Evolutionary conservation across 192 early-diverging fungal genomes (phyloP), one percentile per base, ranked within the genome.

Genomic region (Helicostylum pulchrum): DNA sequence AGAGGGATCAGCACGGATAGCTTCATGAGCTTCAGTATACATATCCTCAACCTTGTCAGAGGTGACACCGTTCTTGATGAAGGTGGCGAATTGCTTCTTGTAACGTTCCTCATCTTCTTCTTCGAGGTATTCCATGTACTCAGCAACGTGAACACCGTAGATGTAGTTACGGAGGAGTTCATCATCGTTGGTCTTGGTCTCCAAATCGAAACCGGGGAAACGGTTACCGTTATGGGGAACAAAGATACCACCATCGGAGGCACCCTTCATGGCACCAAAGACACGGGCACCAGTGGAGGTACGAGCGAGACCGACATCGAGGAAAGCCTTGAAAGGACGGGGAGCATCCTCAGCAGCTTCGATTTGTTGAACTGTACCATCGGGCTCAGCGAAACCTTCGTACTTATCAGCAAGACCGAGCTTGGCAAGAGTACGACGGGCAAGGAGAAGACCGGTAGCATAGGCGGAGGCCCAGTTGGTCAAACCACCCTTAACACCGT

Each of bases 391-490:
- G 79, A 94, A 85, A 84, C 97, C 97, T 79, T 93, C 89, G 88
- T 97, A 99, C 84, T 99, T 91, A 75, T 92, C 86, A 72, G 88
- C 95, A 61, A 99, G 85, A 62, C 88, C 89, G 73, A 99, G 88
- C 90, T 99, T 93, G 76, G 85, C 78, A 66, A 99, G 85, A 71
- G 92, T 85, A 86, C 97, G 94, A 68, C 97, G 94, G 72, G 97
- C 95, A 53, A 92, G 83, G 34, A 99, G 86, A 60, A 99, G 90
- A 88, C 97, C 97, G 65, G 97, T 99, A 75, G 88, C 85, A 83
- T 99, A 99, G 70, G 97, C 92, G 64, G 97, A 94, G 74, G 97
- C 88, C 95, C 95, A 99, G 93, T 99, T 99, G 87, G 97, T 99
- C 80, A 99, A 85, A 88, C 97, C 97, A 82, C 93, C 87, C 84